Evolutionary conservation across 768 basidiomycete species (phyloP).

Genomic region (Boletus vinaceobasis): DNA sequence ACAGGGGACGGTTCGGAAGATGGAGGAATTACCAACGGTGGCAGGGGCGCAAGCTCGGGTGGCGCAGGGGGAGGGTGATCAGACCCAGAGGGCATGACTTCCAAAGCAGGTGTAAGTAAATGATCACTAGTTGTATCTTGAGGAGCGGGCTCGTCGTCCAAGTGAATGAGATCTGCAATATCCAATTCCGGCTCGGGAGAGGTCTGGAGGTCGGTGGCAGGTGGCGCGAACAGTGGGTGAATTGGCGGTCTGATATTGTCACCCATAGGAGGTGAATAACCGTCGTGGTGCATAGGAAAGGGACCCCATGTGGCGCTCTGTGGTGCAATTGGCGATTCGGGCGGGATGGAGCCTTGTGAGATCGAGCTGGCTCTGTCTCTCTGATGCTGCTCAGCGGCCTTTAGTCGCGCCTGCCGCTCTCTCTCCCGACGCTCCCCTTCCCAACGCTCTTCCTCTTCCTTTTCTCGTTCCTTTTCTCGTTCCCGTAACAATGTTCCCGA

Average conservation of each 20-base stretch:
- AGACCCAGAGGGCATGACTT: slow-evolving; percentile 6
- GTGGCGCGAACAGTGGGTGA: slow-evolving; percentile 35
- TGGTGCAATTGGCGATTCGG: slow-evolving; percentile 62
- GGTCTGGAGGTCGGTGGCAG: slow-evolving; percentile 38
- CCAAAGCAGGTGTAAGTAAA: slow-evolving; percentile 15
- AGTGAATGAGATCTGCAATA: slow-evolving; percentile 72
- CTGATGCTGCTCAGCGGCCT: slow-evolving; percentile 41
- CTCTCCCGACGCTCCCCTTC: slow-evolving; percentile 57
- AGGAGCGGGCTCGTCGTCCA: slow-evolving; percentile 56
- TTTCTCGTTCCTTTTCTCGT: slow-evolving; percentile 57
- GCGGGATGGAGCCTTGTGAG: slow-evolving; percentile 55
- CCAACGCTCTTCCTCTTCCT: slow-evolving; percentile 64
- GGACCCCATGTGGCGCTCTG: slow-evolving; percentile 56
- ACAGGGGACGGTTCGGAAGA: slow-evolving; percentile 31
- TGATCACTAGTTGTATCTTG: slow-evolving; percentile 33
- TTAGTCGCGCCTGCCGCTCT: slow-evolving; percentile 63
- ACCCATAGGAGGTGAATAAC: slow-evolving; percentile 24
- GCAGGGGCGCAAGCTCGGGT: slow-evolving; percentile 22
- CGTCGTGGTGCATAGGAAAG: slow-evolving; percentile 41
- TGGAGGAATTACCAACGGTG: slow-evolving; percentile 46
- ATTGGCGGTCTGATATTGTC: slow-evolving; percentile 27
- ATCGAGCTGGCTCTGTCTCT: slow-evolving; percentile 50
- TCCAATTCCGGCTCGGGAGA: slow-evolving; percentile 61
- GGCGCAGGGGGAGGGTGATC: slow-evolving; percentile 8
- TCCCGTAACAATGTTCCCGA: slow-evolving; percentile 33